Conservation (phyloP, 192 early-diverging fungal genomes). For the Backusella tarrabulga region DNA sequence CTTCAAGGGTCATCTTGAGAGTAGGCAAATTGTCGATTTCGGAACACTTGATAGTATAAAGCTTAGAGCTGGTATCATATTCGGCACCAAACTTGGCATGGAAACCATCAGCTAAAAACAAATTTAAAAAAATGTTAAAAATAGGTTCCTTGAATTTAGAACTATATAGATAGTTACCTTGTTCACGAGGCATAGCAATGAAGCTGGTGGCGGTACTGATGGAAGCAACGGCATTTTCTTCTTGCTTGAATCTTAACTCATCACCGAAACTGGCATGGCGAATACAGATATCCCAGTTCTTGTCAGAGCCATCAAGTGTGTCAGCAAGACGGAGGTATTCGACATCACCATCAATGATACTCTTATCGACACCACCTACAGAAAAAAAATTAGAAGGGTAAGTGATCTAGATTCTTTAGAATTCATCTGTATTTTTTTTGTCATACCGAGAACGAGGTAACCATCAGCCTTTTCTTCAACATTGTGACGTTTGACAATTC, state of each 20-base stretch:
- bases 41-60: constrained; percentile 34
- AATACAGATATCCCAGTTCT: constrained; percentile 36
- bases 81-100: constrained; percentile 25
- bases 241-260: constrained; percentile 15
- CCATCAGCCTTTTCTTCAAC: constrained; percentile 17
- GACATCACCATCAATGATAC: constrained; percentile 19
- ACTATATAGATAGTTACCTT: not conserved
- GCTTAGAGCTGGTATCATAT: constrained; percentile 12
- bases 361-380: constrained; percentile 32
- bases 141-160: not conserved
- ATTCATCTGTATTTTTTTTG: not conserved
- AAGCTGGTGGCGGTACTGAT: constrained; percentile 32
- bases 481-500: constrained; percentile 5
- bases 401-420: not conserved
- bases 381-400: not conserved
- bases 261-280: constrained; percentile 27
- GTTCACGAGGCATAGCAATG: constrained; percentile 29
- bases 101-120: constrained; percentile 28
- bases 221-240: constrained; percentile 30
- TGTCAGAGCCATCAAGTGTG: not conserved
- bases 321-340: constrained; percentile 20
- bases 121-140: not conserved
- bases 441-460: constrained; percentile 25
- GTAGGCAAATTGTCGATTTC: constrained; percentile 25
- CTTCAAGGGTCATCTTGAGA: constrained; percentile 20